Conservation (phyloP, 2,329 filamentous ascomycete species). For the Botrytis tulipae region DNA sequence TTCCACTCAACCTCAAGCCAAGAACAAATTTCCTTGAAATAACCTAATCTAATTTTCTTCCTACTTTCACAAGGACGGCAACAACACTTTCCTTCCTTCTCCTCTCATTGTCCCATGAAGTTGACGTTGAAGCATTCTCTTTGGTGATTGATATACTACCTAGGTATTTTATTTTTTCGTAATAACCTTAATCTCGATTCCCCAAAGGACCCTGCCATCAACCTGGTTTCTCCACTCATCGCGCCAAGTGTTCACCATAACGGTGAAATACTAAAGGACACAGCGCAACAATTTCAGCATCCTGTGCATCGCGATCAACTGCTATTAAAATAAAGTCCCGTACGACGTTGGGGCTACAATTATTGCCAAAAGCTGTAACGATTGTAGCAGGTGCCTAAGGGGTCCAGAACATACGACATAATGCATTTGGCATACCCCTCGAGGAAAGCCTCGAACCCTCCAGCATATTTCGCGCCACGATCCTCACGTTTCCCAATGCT, state of each 20-base stretch:
- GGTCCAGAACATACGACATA: slow-evolving; percentile 34
- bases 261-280: slow-evolving; percentile 21
- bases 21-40: slow-evolving; percentile 18
- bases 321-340: not conserved
- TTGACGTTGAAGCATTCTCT: slow-evolving; percentile 8
- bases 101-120: not conserved
- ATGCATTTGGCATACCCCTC: slow-evolving; percentile 93
- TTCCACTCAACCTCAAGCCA: slow-evolving; percentile 6
- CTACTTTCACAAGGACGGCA: not conserved
- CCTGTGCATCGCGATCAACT: slow-evolving; percentile 15
- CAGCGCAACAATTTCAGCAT: slow-evolving; percentile 17
- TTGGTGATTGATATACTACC: not conserved
- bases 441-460: slow-evolving; percentile 76
- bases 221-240: slow-evolving; percentile 18
- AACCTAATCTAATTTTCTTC: not conserved
- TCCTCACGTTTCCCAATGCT: slow-evolving; percentile 53
- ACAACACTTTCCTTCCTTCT: not conserved
- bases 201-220: slow-evolving; percentile 6
- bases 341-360: slow-evolving; percentile 21
- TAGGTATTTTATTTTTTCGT: not conserved
- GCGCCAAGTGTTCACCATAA: slow-evolving; percentile 21
- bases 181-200: slow-evolving; percentile 9
- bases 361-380: slow-evolving; percentile 18
- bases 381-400: slow-evolving; percentile 19
- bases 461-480: slow-evolving; percentile 62